phyloP scores from a whole-genome alignment of 257 asterid genomes.

The Solanum pimpinellifolium region DNA sequence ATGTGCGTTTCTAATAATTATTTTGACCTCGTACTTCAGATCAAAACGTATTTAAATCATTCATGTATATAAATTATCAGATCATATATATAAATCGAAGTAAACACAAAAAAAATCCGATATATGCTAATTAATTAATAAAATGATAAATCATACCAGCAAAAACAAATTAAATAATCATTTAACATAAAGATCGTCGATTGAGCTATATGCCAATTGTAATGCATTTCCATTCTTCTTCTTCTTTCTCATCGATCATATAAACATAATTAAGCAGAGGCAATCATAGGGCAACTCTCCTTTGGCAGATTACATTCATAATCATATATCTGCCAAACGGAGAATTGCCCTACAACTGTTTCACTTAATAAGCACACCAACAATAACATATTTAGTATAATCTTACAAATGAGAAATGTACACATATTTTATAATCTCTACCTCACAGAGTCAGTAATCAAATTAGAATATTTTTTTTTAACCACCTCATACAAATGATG shows the following conservation, averaged over 20 bases:
- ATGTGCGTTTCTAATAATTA: background rate
- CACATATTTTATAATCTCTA: background rate
- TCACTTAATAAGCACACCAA: background rate
- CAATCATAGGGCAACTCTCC: conserved; percentile 21
- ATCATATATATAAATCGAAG: background rate
- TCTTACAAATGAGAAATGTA: background rate
- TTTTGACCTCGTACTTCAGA: background rate
- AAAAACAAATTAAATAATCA: background rate
- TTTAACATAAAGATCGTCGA: background rate
- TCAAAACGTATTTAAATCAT: background rate
- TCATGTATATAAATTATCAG: background rate
- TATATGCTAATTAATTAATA: background rate
- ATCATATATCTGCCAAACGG: background rate
- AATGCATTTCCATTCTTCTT: background rate
- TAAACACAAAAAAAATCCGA: background rate
- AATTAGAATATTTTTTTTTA: background rate
- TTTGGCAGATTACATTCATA: conserved; percentile 2
- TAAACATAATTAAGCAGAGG: conserved; percentile 6
- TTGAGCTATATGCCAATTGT: background rate
- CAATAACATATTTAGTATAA: background rate
- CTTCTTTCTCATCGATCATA: background rate
- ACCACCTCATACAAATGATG: background rate
- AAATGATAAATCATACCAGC: background rate
- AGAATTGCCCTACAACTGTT: conserved; percentile 7
- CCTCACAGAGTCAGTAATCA: background rate